Evolutionary conservation across 2,329 filamentous ascomycete species (phyloP), one percentile per base, ranked within the genome.

Genomic region (Diaporthe velutina): DNA sequence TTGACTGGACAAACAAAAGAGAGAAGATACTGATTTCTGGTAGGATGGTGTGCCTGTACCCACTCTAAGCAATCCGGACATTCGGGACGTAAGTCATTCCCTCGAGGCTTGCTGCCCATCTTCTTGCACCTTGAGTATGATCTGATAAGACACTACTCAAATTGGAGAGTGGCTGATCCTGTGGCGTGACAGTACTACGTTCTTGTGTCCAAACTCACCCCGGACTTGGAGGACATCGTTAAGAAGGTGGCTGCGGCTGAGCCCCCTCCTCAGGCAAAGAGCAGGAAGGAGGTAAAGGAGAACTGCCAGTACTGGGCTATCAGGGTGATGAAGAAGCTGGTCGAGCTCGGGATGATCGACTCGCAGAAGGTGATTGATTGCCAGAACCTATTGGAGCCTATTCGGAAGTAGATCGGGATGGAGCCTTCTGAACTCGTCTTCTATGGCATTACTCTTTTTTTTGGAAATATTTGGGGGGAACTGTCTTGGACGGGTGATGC

Each of bases 311-410:
- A 33, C n/a, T 70, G 67, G 58, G n/a, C 38, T 1, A 42, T 60
- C 38, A 40, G 55, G 10, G 48, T 30, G 33, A 72, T 72, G 42
- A 60, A 50, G 57, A 38, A 52, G 57, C n/a, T 71, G 22, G 55
- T 42, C 22, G 45, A 72, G 25, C 25, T 48, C 22, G 54, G 10
- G 9, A n/a, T 61, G 42, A 40, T 71, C 55, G 40, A 38, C 1
- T 15, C n/a, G 45, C 30, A 60, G 55, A 52, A 71, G 70, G 55
- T 71, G 33, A 19, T 38, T 19, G 61, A 67, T 13, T 67, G 45
- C 30, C 42, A 67, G 28, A 50, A 50, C 4, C 42, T 35, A 19
- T 15, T 67, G 61, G 30, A 52, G 61, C 61, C 61, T 52, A 0
- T 67, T 0, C 45, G 30, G 13, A 48, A 52, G 7, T 52, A 19